Evolutionary conservation across 345 rosid species (phyloP).

Genomic region (Camelina hispida): DNA sequence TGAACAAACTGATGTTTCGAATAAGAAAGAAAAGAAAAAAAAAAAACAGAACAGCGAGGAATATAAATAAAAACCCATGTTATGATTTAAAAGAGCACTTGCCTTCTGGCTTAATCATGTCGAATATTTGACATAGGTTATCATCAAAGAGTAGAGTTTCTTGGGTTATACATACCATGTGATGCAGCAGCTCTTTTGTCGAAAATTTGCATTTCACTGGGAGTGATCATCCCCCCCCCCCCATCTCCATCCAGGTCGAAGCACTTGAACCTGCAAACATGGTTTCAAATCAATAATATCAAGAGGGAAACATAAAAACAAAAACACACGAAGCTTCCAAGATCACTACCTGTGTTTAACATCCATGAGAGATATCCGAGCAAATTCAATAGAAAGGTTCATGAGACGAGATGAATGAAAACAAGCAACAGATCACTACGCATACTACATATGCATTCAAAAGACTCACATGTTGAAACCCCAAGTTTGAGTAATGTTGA

Average conservation of each 20-base stretch:
- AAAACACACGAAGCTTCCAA: neutral
- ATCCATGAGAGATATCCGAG: conserved; percentile 8
- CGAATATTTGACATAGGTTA: conserved; percentile 83
- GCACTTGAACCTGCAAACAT: conserved; percentile 76
- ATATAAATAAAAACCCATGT: neutral
- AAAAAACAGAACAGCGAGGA: neutral
- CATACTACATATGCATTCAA: no score
- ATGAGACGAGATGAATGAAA: neutral
- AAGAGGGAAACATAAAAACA: neutral
- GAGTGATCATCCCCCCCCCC: conserved; percentile 55
- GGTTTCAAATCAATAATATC: conserved; percentile 9
- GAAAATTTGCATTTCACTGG: conserved; percentile 86
- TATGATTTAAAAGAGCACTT: neutral
- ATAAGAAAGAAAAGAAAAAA: neutral
- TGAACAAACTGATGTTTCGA: neutral
- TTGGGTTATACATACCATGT: conserved; percentile 83
- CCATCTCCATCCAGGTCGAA: conserved; percentile 92
- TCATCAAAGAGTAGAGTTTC: conserved; percentile 81
- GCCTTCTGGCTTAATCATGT: conserved; percentile 87
- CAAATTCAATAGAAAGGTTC: neutral
- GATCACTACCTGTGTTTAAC: neutral
- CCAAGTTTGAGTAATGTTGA: no score
- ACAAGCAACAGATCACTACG: neutral
- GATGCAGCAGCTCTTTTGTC: conserved; percentile 85
- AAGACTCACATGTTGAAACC: no score